phyloP scores from a whole-genome alignment of 192 early-diverging fungal species.

The Backusella mclennaniae region DNA sequence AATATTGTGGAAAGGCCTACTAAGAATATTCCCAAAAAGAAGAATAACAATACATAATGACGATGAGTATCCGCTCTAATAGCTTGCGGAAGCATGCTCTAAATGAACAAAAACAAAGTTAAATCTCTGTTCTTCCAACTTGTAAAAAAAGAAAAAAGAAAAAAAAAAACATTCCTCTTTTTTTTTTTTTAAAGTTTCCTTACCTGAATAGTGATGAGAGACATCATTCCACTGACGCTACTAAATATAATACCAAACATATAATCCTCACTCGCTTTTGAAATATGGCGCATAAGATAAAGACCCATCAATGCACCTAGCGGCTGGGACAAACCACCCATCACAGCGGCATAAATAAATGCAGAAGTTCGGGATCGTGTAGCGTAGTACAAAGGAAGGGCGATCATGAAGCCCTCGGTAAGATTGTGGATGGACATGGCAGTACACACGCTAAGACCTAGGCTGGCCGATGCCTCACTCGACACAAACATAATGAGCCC shows the following conservation, averaged over 20 bases:
- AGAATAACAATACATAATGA: slow-evolving; percentile 21
- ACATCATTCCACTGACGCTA: slow-evolving; percentile 53
- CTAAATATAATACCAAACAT: slow-evolving; percentile 49
- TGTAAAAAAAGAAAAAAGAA: not conserved
- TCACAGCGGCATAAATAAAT: slow-evolving; percentile 44
- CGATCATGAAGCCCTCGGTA: slow-evolving; percentile 55
- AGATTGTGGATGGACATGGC: slow-evolving; percentile 59
- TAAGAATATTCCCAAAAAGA: slow-evolving; percentile 30
- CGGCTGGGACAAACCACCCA: slow-evolving; percentile 57
- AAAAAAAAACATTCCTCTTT: not conserved
- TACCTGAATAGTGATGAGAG: slow-evolving; percentile 50
- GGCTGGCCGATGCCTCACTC: slow-evolving; percentile 37
- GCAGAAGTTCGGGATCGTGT: slow-evolving; percentile 43
- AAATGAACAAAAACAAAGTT: not conserved
- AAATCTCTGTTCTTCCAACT: not conserved
- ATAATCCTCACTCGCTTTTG: slow-evolving; percentile 38
- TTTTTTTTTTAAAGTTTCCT: not conserved
- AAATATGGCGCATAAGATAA: slow-evolving; percentile 36
- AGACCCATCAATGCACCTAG: slow-evolving; percentile 52
- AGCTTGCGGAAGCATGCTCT: slow-evolving; percentile 28
- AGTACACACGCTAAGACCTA: slow-evolving; percentile 50
- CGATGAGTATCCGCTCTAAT: slow-evolving; percentile 12
- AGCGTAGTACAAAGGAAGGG: slow-evolving; percentile 53
- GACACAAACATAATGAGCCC: slow-evolving; percentile 56
- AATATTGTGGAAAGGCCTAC: slow-evolving; percentile 27